A percentile compares a stretch with the other conserved stretches of the same genome.
These are phyloP conservation scores for Eleusine indica DNA, from an alignment of 176 grass and related monocot genomes.

Conservation along the genomic window DNA sequence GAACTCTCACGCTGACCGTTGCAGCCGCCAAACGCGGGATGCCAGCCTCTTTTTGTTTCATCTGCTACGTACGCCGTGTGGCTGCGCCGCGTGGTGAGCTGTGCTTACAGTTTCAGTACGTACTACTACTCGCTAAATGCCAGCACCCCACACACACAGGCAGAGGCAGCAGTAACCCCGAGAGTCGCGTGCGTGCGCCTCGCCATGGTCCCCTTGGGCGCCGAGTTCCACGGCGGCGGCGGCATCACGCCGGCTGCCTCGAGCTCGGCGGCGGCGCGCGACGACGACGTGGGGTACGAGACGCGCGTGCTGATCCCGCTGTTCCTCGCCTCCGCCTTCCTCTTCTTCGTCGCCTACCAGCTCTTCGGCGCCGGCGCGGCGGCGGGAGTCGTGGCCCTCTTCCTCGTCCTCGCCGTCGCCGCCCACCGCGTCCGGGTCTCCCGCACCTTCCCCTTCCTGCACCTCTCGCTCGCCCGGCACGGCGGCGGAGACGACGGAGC, in stretches of 20 bases:
- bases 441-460: conserved; percentile 39
- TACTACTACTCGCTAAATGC: background rate
- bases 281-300: background rate
- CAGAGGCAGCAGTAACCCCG: background rate
- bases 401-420: background rate
- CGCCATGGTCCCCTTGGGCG: background rate
- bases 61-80: background rate
- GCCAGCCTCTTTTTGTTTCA: background rate
- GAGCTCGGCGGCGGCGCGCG: background rate
- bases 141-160: background rate
- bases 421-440: background rate
- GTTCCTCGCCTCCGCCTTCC: conserved; percentile 5
- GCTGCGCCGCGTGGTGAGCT: background rate
- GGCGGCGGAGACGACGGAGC: background rate
- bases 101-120: background rate
- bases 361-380: conserved; percentile 24
- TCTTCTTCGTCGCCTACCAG: conserved; percentile 32
- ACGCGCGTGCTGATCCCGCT: background rate
- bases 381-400: background rate
- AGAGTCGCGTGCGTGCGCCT: background rate
- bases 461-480: background rate
- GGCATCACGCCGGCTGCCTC: background rate
- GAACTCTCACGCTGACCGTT: background rate
- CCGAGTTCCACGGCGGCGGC: background rate
- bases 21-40: too few species aligned